phyloP scores from a whole-genome alignment of 305 asterid species.

The Fraxinus platypoda region DNA sequence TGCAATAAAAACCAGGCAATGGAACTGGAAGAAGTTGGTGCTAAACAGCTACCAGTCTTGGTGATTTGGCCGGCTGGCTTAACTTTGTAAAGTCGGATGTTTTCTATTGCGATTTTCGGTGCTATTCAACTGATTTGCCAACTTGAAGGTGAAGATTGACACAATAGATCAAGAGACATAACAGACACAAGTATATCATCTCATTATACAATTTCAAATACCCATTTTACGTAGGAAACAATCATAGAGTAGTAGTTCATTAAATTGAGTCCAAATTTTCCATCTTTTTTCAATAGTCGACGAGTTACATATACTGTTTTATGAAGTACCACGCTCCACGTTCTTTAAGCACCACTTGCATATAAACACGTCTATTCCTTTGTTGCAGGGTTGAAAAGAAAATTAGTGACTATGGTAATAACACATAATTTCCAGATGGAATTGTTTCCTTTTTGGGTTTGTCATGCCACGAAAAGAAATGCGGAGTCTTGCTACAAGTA shows the following conservation, averaged over 20 bases:
- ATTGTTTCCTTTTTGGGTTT: background rate
- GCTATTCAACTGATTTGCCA: background rate
- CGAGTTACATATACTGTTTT: constrained; percentile 33
- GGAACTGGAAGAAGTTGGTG: background rate
- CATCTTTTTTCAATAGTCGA: constrained; percentile 24
- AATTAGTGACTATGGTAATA: background rate
- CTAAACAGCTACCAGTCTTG: background rate
- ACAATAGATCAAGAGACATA: constrained; percentile 9
- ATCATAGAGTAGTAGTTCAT: background rate
- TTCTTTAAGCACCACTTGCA: constrained; percentile 53
- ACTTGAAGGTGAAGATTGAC: background rate
- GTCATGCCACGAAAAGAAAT: background rate
- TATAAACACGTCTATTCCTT: constrained; percentile 64
- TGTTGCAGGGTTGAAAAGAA: constrained; percentile 36
- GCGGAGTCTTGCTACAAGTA: too few relatives aligned
- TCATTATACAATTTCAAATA: constrained; percentile 25
- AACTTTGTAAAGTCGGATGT: too few relatives aligned
- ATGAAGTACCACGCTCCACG: constrained; percentile 6
- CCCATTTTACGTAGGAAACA: constrained; percentile 19
- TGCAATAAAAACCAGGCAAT: background rate
- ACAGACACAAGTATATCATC: constrained; percentile 8
- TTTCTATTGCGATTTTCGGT: too few relatives aligned
- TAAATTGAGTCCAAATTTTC: constrained; percentile 17
- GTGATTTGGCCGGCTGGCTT: too few relatives aligned
- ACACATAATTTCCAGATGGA: background rate